These are phyloP conservation scores for Garcia nutans DNA, from an alignment of 345 rosid species.

Conservation along the genomic window DNA sequence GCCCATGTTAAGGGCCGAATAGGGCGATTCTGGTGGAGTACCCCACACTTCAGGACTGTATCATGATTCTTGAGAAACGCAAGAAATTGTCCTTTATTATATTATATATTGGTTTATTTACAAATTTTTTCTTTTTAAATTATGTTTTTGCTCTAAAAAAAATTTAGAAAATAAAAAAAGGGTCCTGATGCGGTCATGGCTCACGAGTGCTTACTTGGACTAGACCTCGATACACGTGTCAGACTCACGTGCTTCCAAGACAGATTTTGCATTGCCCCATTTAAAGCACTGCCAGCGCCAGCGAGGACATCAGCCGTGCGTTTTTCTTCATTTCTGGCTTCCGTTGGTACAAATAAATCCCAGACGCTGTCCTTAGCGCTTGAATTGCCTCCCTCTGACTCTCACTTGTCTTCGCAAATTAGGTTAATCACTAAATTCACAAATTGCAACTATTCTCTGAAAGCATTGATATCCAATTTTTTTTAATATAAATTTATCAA, in stretches of 20 bases:
- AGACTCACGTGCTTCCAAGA: constrained; percentile 8
- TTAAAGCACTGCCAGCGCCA: background rate
- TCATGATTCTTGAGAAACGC: constrained; percentile 32
- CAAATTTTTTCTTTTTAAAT: too few relatives aligned
- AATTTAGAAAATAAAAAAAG: too few relatives aligned
- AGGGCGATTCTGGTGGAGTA: background rate
- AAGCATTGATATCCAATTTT: too few relatives aligned
- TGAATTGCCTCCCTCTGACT: background rate
- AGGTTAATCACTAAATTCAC: too few relatives aligned
- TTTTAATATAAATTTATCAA: too few relatives aligned
- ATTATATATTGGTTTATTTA: too few relatives aligned
- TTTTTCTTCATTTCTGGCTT: background rate
- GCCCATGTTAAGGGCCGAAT: background rate
- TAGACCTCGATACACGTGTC: constrained; percentile 27
- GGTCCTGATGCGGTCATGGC: background rate
- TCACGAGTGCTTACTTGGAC: constrained; percentile 22
- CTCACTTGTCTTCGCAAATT: too few relatives aligned
- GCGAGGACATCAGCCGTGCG: background rate
- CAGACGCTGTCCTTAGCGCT: background rate
- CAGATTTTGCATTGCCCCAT: background rate
- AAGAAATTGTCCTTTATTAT: background rate
- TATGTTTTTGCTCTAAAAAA: too few relatives aligned
- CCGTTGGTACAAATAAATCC: background rate
- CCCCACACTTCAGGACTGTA: constrained; percentile 6
- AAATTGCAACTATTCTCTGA: too few relatives aligned